Base-by-base conservation (phyloP, 2,329 filamentous ascomycete genomes). In the Phyllosticta paracitricarpa region DNA sequence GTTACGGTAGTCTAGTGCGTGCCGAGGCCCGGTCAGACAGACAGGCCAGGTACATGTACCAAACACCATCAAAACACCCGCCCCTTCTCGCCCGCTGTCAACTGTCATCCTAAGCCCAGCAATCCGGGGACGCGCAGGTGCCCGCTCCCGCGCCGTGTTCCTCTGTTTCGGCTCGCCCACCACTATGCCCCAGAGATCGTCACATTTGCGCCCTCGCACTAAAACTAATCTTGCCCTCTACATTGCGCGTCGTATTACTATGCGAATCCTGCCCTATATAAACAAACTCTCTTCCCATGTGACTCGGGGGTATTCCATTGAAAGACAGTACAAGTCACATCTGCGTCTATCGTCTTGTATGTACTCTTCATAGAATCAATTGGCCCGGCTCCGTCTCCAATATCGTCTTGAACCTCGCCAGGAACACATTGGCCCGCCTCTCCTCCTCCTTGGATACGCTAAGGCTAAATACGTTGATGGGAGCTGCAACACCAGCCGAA, bases 381-480 rank as follows among this genome's bases (percentile, higher is more conserved):
- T 71, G 67, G 40, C 73, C 73, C 8, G 74, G 73, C 61, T 75
- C 72, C 14, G 63, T 70, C 64, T 76, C 73, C 67, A 99, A 75
- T 26, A 93, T 86, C 54, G 81, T 77, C 84, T 96, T 97, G 70
- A 97, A 83, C 68, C 90, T 84, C 76, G 93, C 88, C 65, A 99
- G 75, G 77, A 97, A 99, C 10, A 87, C 81, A 69, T 84, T 81
- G 14, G 90, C 94, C 68, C 91, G 82, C 78, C 86, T 84, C 81
- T 92, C 89, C 73, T 99, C 94, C 8, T 83, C 84, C 75, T 83
- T 85, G 51, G 88, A 85, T 22, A 96, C 92, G 28, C 81, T 86
- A 58, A 99, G 78, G 68, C 85, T 93, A 72, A 97, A 96, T 0
- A 92, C 78, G 72, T 96, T 95, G 60, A 84, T 77, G 14, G 86